phyloP scores from a whole-genome alignment of 1,284 basidiomycete genomes.

The Marasmius tenuissimus region DNA sequence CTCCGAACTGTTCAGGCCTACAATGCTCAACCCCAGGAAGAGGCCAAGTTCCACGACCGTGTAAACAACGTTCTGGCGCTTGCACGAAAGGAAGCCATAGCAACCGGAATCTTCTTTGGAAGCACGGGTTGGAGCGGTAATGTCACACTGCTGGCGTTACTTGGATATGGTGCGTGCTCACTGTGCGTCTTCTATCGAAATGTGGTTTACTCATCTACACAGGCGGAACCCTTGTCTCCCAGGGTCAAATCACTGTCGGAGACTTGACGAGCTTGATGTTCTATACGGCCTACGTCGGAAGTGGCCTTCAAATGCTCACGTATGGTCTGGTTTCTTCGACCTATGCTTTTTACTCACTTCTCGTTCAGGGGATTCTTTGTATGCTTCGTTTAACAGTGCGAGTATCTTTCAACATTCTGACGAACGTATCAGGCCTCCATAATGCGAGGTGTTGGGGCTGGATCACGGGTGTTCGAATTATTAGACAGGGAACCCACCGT shows the following conservation, averaged over 20 bases:
- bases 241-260: constrained; percentile 87
- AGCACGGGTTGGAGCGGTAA: constrained; percentile 95
- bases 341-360: not conserved
- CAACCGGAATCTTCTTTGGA: constrained; percentile 92
- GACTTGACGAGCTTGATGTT: constrained; percentile 89
- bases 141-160: constrained; percentile 83
- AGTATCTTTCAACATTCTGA: not conserved
- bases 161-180: constrained; percentile 76
- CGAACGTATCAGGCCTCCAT: constrained; percentile 62
- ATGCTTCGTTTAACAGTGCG: constrained; percentile 21
- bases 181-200: not conserved
- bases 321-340: constrained; percentile 36
- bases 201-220: not conserved
- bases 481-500: constrained; percentile 81
- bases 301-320: constrained; percentile 79
- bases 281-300: constrained; percentile 91
- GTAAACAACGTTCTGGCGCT: constrained; percentile 75
- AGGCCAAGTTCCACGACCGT: constrained; percentile 64
- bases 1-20: constrained; percentile 93
- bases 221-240: constrained; percentile 90
- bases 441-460: constrained; percentile 92
- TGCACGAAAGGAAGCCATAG: constrained; percentile 86
- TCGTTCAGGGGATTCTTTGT: constrained; percentile 56
- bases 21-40: constrained; percentile 78
- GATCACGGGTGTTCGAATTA: constrained; percentile 90